A percentile compares a stretch with the other conserved stretches of the same genome.
These are phyloP conservation scores for Termitomyces sp. DNA, from an alignment of 768 basidiomycete species.

Conservation along the genomic window DNA sequence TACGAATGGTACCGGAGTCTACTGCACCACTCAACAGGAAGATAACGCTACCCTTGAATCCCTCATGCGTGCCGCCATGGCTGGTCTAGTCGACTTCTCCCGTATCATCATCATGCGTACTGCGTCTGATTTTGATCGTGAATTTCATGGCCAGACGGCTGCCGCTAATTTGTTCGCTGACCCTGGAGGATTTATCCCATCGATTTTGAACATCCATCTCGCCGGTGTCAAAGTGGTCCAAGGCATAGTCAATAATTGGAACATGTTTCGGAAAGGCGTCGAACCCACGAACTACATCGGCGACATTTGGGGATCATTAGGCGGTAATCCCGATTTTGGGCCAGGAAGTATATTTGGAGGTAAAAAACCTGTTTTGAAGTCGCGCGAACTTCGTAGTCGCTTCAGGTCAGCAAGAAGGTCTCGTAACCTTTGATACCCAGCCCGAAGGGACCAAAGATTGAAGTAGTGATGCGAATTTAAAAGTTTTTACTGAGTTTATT, in stretches of 20 bases:
- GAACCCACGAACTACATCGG: slow-evolving; percentile 11
- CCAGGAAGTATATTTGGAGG: slow-evolving; percentile 2
- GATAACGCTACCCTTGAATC: slow-evolving; percentile 11
- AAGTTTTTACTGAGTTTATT: too few relatives aligned
- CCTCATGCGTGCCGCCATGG: slow-evolving; percentile 5
- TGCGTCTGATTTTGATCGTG: slow-evolving; percentile 11
- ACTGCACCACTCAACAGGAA: slow-evolving; percentile 11
- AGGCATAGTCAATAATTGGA: slow-evolving; percentile 4
- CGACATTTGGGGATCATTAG: slow-evolving; percentile 10
- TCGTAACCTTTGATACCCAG: neutral
- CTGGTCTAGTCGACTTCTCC: slow-evolving; percentile 7
- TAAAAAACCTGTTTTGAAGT: neutral
- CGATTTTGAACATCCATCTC: slow-evolving; percentile 8
- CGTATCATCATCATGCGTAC: slow-evolving; percentile 14
- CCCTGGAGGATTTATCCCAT: slow-evolving; percentile 7
- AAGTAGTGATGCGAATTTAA: too few relatives aligned
- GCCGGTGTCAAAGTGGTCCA: slow-evolving; percentile 10
- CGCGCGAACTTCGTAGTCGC: neutral
- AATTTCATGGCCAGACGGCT: slow-evolving; percentile 6
- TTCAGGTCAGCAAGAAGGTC: neutral
- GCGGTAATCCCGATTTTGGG: slow-evolving; percentile 10
- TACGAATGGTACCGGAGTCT: slow-evolving; percentile 10
- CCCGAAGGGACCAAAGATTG: too few relatives aligned
- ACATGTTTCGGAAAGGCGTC: slow-evolving; percentile 3
- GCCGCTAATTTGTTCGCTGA: slow-evolving; percentile 6